Evolutionary conservation across 306 rosid genomes (phyloP).

Genomic region (Canavalia ensiformis): DNA sequence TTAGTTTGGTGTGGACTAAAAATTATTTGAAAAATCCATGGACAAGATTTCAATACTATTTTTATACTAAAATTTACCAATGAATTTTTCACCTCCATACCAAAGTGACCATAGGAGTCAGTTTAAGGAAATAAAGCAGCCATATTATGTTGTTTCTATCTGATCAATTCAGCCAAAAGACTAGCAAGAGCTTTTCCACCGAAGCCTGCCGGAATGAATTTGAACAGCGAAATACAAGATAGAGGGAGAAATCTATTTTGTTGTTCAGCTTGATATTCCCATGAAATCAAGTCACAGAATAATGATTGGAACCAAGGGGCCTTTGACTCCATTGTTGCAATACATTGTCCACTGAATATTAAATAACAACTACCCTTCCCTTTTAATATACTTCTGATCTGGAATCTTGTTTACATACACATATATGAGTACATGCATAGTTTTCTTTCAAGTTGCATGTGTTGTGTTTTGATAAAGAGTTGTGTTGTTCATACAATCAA

Average conservation of each 20-base stretch:
- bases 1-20: conserved; percentile 20
- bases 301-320: conserved; percentile 4
- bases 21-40: conserved; percentile 1
- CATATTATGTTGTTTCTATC: conserved; percentile 32
- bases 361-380: conserved; percentile 14
- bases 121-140: conserved; percentile 25
- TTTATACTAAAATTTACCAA: not conserved
- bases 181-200: conserved; percentile 64
- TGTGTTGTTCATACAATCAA: too few species aligned
- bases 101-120: conserved; percentile 18
- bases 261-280: conserved; percentile 60
- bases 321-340: conserved; percentile 34
- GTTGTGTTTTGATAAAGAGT: not conserved
- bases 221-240: conserved; percentile 54
- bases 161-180: conserved; percentile 68
- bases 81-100: conserved; percentile 10
- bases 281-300: conserved; percentile 40
- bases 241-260: conserved; percentile 61
- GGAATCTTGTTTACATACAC: not conserved
- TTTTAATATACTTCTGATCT: conserved; percentile 36
- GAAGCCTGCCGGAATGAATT: conserved; percentile 61
- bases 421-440: not conserved
- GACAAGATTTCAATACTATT: conserved; percentile 20
- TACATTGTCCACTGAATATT: conserved; percentile 24
- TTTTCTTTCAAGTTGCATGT: not conserved